Conservation (phyloP, 2,329 filamentous ascomycete species). For the Xylaria sp. region DNA sequence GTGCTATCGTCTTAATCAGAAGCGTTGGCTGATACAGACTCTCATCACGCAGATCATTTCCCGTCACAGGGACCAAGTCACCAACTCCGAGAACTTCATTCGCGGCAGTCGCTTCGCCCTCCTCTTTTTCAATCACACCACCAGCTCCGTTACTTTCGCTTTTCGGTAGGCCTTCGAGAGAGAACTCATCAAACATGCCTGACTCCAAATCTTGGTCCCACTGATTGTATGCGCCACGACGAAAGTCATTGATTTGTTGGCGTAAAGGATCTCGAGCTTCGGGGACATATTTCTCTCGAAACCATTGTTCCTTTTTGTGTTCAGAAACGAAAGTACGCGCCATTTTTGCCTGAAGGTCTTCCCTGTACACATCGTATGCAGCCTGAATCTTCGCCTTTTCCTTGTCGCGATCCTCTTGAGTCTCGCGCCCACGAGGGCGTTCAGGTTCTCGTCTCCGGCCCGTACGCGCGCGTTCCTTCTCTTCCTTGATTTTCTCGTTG, state of each 20-base stretch:
- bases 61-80: conserved; percentile 84
- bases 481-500: conserved; percentile 84
- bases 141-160: conserved; percentile 89
- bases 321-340: conserved; percentile 89
- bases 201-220: conserved; percentile 90
- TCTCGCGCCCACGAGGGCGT: conserved; percentile 71
- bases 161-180: conserved; percentile 92
- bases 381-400: conserved; percentile 82
- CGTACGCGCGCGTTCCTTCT: conserved; percentile 76
- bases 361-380: conserved; percentile 74
- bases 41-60: conserved; percentile 89
- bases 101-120: conserved; percentile 90
- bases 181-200: conserved; percentile 93
- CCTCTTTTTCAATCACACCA: conserved; percentile 90
- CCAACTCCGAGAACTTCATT: conserved; percentile 94
- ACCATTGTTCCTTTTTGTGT: conserved; percentile 98
- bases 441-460: conserved; percentile 76
- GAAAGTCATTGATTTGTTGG: conserved; percentile 80
- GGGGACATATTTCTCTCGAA: conserved; percentile 91
- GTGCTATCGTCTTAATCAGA: conserved; percentile 97
- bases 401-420: conserved; percentile 79
- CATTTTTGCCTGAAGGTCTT: conserved; percentile 79
- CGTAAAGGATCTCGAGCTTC: conserved; percentile 82
- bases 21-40: conserved; percentile 89
- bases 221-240: conserved; percentile 80